Percentiles rank a stretch among this genome's conserved stretches.
phyloP scores from a whole-genome alignment of 176 grass and related monocot genomes.

The Thalia dealbata region DNA sequence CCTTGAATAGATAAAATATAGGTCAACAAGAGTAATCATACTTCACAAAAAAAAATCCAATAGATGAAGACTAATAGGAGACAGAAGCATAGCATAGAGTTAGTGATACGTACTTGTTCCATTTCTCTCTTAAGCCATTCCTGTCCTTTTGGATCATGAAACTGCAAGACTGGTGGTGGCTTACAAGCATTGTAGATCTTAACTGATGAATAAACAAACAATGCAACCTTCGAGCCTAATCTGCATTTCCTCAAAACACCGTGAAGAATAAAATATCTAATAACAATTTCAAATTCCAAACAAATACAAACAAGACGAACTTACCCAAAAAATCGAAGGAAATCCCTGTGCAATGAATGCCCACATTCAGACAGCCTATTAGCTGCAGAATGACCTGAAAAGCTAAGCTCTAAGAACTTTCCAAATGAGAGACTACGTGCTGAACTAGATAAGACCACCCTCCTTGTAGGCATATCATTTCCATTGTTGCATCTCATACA shows the following conservation, averaged over 20 bases:
- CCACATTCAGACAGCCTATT: constrained; percentile 73
- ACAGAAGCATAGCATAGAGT: constrained; percentile 1
- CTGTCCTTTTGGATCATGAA: constrained; percentile 46
- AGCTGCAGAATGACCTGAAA: constrained; percentile 72
- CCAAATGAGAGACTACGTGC: constrained; percentile 76
- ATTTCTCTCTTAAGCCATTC: constrained; percentile 53
- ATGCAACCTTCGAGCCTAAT: constrained; percentile 72
- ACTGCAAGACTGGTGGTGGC: constrained; percentile 51
- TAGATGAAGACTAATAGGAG: not conserved
- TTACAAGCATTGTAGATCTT: constrained; percentile 69
- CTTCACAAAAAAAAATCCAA: not conserved
- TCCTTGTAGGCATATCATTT: constrained; percentile 39
- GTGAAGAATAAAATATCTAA: not conserved
- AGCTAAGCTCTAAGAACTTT: constrained; percentile 92
- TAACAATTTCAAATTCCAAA: not conserved
- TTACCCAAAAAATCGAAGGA: constrained; percentile 88
- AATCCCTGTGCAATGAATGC: constrained; percentile 77
- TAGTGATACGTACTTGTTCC: constrained; percentile 45
- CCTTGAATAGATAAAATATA: constrained; percentile 37
- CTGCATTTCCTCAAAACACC: constrained; percentile 35
- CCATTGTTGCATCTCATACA: constrained; percentile 70
- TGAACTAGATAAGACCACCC: constrained; percentile 56
- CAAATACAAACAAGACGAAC: constrained; percentile 7
- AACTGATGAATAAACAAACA: constrained; percentile 75
- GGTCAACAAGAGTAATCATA: not conserved